Evolutionary conservation across 1,284 basidiomycete species (phyloP), one percentile per base, ranked within the genome.

Genomic region (Polyporus tsugae): DNA sequence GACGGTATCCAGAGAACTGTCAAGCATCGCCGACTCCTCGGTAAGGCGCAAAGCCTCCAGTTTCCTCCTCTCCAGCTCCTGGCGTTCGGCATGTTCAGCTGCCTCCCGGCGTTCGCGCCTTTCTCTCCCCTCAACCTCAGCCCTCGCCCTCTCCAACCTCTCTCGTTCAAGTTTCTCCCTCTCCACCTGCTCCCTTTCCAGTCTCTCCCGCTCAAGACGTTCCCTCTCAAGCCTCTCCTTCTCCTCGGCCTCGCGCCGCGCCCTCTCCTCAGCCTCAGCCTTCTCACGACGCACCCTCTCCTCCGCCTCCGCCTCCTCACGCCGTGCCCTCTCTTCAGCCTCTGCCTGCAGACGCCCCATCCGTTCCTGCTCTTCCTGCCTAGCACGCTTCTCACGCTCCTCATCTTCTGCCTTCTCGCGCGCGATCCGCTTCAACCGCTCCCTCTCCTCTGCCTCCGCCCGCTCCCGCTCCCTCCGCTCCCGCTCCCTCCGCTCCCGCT

Each of bases 401-500:
- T 72, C 74, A 7, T 71, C 74, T 53, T 60, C 64, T 2, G 61
- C 64, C 67, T 79, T 77, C 70, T 79, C 73, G 11, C 65, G 70
- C 42, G 70, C 72, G 42, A 72, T 63, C 63, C 77, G 74, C 57
- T 77, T 77, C 6, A 67, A 73, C 62, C 22, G 65, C 66, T 59
- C 64, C 62, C 53, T 75, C 60, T 63, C 63, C 63, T 65, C 67
- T 44, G 64, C 68, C 68, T 81, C 76, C 25, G 75, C 71, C 22
- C 78, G 76, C 72, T 81, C 79, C 19, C 75, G 76, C 53, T 76
- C 75, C 64, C 80, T 77, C 64, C 84, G 80, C 39, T 69, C 68
- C 53, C 69, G 60, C 35, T 76, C n/a, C 75, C 38, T 68, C 70
- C 15, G 68, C 64, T 81, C 79, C 19, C 75, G 76, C 53, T 76